These are phyloP conservation scores for Aspergillus indologenus DNA, from an alignment of 495 filamentous ascomycete genomes.

Conservation along the genomic window DNA sequence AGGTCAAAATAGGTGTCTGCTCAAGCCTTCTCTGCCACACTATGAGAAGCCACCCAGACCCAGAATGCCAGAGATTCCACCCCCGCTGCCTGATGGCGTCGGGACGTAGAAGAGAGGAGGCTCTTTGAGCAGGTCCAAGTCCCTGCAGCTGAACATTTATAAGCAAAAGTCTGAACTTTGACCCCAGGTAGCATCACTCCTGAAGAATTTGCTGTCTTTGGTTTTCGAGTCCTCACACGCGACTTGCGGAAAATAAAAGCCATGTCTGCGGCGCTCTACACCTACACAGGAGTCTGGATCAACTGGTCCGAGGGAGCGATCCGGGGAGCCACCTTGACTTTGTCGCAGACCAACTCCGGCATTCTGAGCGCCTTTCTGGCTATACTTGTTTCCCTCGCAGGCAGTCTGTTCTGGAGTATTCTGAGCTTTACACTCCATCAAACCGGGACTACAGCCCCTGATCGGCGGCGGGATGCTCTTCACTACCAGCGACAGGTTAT, in stretches of 20 bases:
- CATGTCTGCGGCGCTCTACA: conserved; percentile 1
- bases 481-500: conserved; percentile 3
- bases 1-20: not conserved
- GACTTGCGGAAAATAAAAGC: not conserved
- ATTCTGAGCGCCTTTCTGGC: conserved; percentile 41
- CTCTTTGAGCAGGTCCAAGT: not conserved
- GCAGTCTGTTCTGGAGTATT: conserved; percentile 38
- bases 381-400: conserved; percentile 35
- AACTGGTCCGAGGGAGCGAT: conserved; percentile 38
- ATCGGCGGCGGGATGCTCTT: conserved; percentile 4
- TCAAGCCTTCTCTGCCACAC: not conserved
- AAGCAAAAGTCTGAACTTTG: not conserved
- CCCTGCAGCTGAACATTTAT: not conserved
- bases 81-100: not conserved
- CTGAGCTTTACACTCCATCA: conserved; percentile 38
- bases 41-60: too few species aligned
- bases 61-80: too few species aligned
- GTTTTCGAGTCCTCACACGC: not conserved
- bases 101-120: not conserved
- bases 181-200: not conserved
- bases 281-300: conserved; percentile 40
- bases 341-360: conserved; percentile 29
- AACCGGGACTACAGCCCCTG: conserved; percentile 9
- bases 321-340: conserved; percentile 40
- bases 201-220: too few species aligned